Conservation (phyloP, 2,329 filamentous ascomycete species). For the Emmonsia crescens region DNA sequence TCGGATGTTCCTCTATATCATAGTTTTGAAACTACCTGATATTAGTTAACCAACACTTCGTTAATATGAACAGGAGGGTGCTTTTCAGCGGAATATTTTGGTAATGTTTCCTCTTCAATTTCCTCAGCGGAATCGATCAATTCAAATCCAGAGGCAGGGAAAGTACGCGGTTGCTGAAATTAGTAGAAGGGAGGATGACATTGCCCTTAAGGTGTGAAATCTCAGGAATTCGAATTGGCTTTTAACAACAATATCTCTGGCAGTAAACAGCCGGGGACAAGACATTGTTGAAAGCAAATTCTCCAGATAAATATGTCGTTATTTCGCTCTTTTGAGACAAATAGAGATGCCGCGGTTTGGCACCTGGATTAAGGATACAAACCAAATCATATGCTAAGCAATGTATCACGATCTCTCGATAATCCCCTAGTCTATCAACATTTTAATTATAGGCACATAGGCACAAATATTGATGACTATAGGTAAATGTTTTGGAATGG, state of each 20-base stretch:
- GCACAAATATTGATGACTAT: neutral
- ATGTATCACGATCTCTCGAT: neutral
- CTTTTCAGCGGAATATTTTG: constrained; percentile 7
- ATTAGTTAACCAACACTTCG: constrained; percentile 8
- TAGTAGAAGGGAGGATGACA: too few relatives aligned
- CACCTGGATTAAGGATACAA: too few relatives aligned
- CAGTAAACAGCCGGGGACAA: too few relatives aligned
- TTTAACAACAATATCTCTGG: too few relatives aligned
- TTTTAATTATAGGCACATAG: neutral
- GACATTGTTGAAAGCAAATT: too few relatives aligned
- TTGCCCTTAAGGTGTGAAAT: too few relatives aligned
- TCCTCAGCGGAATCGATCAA: constrained; percentile 1
- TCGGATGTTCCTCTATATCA: constrained; percentile 16
- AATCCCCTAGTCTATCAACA: neutral
- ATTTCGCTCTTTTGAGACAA: too few relatives aligned
- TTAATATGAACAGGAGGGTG: constrained; percentile 9
- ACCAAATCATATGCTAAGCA: too few relatives aligned
- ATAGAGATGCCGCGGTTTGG: too few relatives aligned
- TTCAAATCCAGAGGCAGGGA: constrained; percentile 4
- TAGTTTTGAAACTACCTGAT: constrained; percentile 15
- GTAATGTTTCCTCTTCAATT: constrained; percentile 11
- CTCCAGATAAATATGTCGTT: too few relatives aligned
- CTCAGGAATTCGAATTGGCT: too few relatives aligned
- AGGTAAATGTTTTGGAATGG: neutral
- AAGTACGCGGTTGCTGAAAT: too few relatives aligned